These are phyloP conservation scores for Xylariaceae sp. DNA, from an alignment of 2,329 filamentous ascomycete species.

Conservation along the genomic window DNA sequence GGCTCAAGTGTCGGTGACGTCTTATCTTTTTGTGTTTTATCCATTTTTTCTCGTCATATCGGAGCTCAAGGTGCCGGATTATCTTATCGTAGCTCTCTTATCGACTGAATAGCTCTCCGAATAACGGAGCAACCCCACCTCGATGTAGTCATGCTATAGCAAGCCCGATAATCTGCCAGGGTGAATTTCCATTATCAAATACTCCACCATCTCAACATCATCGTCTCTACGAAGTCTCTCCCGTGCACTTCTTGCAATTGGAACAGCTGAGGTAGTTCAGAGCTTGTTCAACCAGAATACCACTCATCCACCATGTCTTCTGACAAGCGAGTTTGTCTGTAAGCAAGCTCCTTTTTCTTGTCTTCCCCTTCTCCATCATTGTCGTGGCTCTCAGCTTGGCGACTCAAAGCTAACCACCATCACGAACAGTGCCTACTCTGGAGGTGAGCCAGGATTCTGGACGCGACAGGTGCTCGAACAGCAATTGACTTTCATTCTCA, in stretches of 20 bases:
- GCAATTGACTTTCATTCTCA: conserved; percentile 6
- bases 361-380: not conserved
- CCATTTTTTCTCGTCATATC: not conserved
- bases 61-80: not conserved
- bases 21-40: not conserved
- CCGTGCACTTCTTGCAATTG: not conserved
- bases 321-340: conserved; percentile 16
- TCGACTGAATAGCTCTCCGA: not conserved
- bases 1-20: too few species aligned
- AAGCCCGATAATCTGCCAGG: too few species aligned
- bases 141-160: not conserved
- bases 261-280: not conserved
- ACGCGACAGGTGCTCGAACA: not conserved
- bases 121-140: not conserved
- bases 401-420: conserved; percentile 2
- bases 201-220: not conserved
- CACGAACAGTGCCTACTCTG: conserved; percentile 24
- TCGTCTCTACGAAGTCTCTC: not conserved
- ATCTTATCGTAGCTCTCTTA: not conserved
- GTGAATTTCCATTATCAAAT: not conserved
- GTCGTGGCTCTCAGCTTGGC: not conserved
- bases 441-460: conserved; percentile 12
- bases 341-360: not conserved
- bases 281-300: not conserved
- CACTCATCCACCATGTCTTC: conserved; percentile 5